Evolutionary conservation across 1,139 yeast genomes (phyloP), one percentile per base, ranked within the genome.

Genomic region (Pneumocystis canis): DNA sequence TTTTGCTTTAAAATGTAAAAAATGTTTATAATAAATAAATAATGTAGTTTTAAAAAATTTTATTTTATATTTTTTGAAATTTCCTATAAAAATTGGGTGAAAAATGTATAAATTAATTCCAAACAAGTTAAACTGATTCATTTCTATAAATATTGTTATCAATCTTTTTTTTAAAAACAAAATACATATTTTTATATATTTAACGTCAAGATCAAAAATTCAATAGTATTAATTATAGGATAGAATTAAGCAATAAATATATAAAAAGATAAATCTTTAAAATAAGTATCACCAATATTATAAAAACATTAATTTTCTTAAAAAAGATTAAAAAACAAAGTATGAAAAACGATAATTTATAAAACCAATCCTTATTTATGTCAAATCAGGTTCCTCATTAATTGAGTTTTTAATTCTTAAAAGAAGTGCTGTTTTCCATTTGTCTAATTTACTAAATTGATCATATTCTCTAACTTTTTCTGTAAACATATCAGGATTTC

Each of bases 381-480:
- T 67, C 61, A 74, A 66, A 67, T 82, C 84, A 64, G 88, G 95
- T 64, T 87, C 95, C 61, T 84, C 86, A 65, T 83, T 85, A 62
- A 88, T 85, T 6, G 81, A 76, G 68, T 82, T 85, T 78, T 92
- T 92, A 70, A 92, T 84, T 75, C 85, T 85, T 71, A 90, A 80
- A 68, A 94, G 79, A 64, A 92, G 78, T 53, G 87, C 84, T n/a
- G 96, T 88, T 78, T 88, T 89, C 84, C 95, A 85, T 70, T 86
- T 88, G 73, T 94, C 98, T 65, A 92, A 82, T 74, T 89, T 89
- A 68, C 85, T 79, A 73, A 87, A 89, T 73, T 88, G 95, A 73
- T 92, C 98, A 71, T 76, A 92, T 67, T 87, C 95, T 72, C 80
- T 87, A 31, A 90, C 85, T 68, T 83, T 82, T 68, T 84, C 84